These are phyloP conservation scores for Hyphopichia khmerensis DNA, from an alignment of 1,139 yeast genomes.

Conservation along the genomic window DNA sequence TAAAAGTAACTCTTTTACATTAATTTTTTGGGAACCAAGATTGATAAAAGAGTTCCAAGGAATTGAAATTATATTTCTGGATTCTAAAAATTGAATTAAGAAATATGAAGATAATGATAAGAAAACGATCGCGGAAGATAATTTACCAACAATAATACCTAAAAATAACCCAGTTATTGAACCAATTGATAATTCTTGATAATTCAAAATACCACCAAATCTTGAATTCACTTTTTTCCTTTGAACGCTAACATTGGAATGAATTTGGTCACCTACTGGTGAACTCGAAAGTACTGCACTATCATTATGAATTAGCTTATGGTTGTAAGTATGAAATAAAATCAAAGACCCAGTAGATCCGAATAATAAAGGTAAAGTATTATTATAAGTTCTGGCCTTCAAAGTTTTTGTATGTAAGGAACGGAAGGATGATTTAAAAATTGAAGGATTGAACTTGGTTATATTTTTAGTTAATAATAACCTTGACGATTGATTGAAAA, in stretches of 20 bases:
- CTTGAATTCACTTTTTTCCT: slow-evolving; percentile 9
- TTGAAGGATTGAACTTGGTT: background rate
- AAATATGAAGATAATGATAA: slow-evolving; percentile 51
- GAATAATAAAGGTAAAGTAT: slow-evolving; percentile 1
- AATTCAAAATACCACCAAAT: slow-evolving; percentile 47
- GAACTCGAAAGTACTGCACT: slow-evolving; percentile 3
- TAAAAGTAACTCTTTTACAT: slow-evolving; percentile 52
- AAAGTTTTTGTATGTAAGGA: background rate
- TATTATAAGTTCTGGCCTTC: too few relatives aligned
- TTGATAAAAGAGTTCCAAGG: slow-evolving; percentile 48
- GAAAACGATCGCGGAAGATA: slow-evolving; percentile 57
- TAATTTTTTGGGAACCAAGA: slow-evolving; percentile 47
- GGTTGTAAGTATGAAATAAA: background rate
- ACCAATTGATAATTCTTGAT: slow-evolving; percentile 68
- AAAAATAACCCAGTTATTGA: slow-evolving; percentile 62
- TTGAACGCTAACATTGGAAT: slow-evolving; percentile 2
- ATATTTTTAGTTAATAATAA: background rate
- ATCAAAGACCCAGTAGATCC: slow-evolving; percentile 6
- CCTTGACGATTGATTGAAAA: slow-evolving; percentile 1
- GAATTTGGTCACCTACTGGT: background rate
- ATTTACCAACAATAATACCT: slow-evolving; percentile 66
- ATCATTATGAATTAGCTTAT: slow-evolving; percentile 7
- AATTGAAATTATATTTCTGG: slow-evolving; percentile 52
- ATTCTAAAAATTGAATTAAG: slow-evolving; percentile 57
- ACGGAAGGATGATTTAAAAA: background rate